Evolutionary conservation across 1,284 basidiomycete genomes (phyloP), one percentile per base, ranked within the genome.

Genomic region (Jaminaea rosea): DNA sequence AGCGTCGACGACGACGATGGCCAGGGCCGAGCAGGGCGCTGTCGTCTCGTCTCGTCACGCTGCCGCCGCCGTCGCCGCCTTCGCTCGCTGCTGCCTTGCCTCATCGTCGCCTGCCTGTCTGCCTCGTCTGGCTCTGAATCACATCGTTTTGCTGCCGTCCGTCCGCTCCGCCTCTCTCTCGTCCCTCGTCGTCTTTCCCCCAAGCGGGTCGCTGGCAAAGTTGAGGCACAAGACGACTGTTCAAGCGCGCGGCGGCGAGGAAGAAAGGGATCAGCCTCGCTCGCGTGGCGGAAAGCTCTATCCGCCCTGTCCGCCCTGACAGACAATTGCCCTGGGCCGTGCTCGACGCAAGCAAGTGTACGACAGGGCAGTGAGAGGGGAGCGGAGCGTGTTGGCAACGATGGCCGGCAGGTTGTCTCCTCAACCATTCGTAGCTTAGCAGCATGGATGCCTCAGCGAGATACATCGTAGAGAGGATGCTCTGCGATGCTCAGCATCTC

Each of bases 151-250:
- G 9, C 37, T 10, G 11, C 37, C 23, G 37, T 24, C 9, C 9
- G n/a, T n/a, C n/a, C 29, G 15, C 29, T 31, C 87, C 88, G 90
- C 63, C 83, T 53, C 29, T 19, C 46, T 11, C 4, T 15, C 29
- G 29, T 15, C 8, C 15, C 29, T 31, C 29, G 8, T 8, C 15
- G 15, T 31, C 29, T 31, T 31, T 31, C 29, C 29, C 29, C 29
- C 15, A 15, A 31, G 29, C 29, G 29, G 9, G 29, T 15, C 29
- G 29, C 15, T 31, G 9, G 15, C 29, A 8, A 8, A 15, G 29
- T 15, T 31, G 29, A 8, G 29, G 9, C 15, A 31, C 29, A 31
- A 8, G n/a, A n/a, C n/a, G n/a, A n/a, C 29, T 31, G 8, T 8
- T 31, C 29, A 31, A 8, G 29, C 29, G 15, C 29, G 8, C 9